Evolutionary conservation across 2,329 filamentous ascomycete species (phyloP), one percentile per base, ranked within the genome.

Genomic region (Chalara sp.): DNA sequence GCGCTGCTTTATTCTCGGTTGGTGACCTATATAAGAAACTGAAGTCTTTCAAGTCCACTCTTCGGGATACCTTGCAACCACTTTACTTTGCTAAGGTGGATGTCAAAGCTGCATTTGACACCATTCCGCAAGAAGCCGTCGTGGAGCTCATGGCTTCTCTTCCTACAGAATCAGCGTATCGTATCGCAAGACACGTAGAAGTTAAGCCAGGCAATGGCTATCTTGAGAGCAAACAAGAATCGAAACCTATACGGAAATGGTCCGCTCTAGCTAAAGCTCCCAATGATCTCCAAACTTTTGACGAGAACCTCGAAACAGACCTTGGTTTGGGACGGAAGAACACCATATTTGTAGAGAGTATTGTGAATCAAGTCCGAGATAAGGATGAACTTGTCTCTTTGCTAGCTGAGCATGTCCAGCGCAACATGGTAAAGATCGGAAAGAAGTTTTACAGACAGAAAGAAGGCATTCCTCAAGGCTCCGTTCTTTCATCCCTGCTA

Each of bases 51-150:
- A 86, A 85, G 56, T 60, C 68, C 2, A 67, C 57, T 1, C 65
- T 86, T 8, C 67, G 68, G 0, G 52, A 67, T 1, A 55, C 57
- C 0, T 60, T 68, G 0, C 61, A 64, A 6, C 73, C 68, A 5
- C 69, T 96, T 1, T 97, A 87, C 68, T 95, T 97, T 68, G 91
- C 84, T 53, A 99, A 99, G 65, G 75, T 95, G 10, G 93, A 99
- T 63, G 91, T 99, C 21, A 81, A 88, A 64, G 83, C 89, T 2
- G 95, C 92, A 60, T 99, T 96, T 65, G 93, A 99, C 67, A 96
- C 87, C 0, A 96, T 99, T 43, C 93, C 93, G 0, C 93, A 97
- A 65, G 69, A 78, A 30, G 80, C 81, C 1, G 73, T 97, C 13
- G 63, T 96, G 33, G 65, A 74, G 29, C 72, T 97, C 30, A 78